Percentiles rank a stretch among this genome's conserved stretches.
Conservation (phyloP, 352 stramenopile species). For the Blastocystis sp. region DNA sequence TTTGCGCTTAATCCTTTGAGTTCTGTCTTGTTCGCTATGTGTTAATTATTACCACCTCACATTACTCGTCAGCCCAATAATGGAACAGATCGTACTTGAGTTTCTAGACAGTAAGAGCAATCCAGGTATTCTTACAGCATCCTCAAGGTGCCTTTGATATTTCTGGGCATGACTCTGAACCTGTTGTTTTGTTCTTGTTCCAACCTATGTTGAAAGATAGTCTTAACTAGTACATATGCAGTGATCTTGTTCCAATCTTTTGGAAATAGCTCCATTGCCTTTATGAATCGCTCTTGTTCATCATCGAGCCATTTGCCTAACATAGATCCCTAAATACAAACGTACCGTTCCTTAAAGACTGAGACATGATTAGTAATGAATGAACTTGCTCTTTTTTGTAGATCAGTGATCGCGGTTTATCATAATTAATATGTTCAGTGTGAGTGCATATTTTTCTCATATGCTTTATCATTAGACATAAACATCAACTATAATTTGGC, state of each 20-base stretch:
- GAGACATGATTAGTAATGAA: background rate
- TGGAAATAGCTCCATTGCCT: background rate
- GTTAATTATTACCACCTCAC: background rate
- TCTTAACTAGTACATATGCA: background rate
- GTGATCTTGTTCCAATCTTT: constrained; percentile 21
- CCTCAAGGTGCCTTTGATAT: constrained; percentile 36
- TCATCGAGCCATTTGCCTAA: constrained; percentile 7
- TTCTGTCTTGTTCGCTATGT: background rate
- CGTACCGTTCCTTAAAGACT: background rate
- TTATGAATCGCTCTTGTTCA: constrained; percentile 12
- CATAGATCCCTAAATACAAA: background rate
- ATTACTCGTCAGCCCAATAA: constrained; percentile 18
- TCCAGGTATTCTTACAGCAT: background rate
- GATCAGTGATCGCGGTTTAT: too few relatives aligned
- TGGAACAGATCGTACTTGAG: background rate
- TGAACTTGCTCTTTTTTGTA: too few relatives aligned
- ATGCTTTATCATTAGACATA: background rate
- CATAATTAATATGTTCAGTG: background rate
- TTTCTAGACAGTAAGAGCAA: background rate
- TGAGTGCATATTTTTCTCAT: background rate
- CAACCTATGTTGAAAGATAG: background rate
- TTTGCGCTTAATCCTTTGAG: background rate
- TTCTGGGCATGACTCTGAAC: constrained; percentile 39
- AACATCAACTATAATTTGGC: background rate
- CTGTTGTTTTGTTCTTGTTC: constrained; percentile 18